A percentile compares a stretch with the other conserved stretches of the same genome.
Conservation (phyloP, 2,329 filamentous ascomycete species). For the Apiospora rasikravindrae region DNA sequence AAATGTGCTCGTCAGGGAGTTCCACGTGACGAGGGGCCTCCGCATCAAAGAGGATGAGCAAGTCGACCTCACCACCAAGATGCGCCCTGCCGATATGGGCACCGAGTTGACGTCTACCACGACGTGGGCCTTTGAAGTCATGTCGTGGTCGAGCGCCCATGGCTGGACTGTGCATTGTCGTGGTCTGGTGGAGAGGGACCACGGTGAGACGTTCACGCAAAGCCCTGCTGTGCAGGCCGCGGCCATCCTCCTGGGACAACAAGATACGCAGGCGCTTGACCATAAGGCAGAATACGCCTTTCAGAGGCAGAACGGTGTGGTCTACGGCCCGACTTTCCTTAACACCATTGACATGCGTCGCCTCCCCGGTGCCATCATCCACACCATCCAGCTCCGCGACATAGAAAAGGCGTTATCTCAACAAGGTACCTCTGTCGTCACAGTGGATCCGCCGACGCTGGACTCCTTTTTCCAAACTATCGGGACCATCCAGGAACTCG, state of each 20-base stretch:
- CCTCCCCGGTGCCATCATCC: neutral
- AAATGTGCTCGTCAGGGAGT: neutral
- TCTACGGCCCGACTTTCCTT: neutral
- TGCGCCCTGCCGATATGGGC: neutral
- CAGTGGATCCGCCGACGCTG: neutral
- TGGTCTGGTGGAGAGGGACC: neutral
- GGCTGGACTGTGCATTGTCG: neutral
- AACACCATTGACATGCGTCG: neutral
- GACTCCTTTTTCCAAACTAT: neutral
- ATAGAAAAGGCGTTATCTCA: neutral
- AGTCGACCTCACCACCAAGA: neutral
- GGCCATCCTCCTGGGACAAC: neutral
- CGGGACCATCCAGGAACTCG: neutral
- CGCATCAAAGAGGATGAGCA: conserved; percentile 1
- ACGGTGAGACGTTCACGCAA: neutral
- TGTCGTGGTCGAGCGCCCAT: neutral
- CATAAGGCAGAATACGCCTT: neutral
- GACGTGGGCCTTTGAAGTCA: neutral
- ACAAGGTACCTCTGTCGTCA: neutral
- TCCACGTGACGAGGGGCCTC: neutral
- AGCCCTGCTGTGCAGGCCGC: neutral
- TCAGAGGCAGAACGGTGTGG: neutral
- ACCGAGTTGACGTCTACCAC: neutral
- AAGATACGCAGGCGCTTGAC: neutral
- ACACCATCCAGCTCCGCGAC: neutral